Evolutionary conservation across 1,139 yeast genomes (phyloP).

Genomic region (Candida frijolesensis): DNA sequence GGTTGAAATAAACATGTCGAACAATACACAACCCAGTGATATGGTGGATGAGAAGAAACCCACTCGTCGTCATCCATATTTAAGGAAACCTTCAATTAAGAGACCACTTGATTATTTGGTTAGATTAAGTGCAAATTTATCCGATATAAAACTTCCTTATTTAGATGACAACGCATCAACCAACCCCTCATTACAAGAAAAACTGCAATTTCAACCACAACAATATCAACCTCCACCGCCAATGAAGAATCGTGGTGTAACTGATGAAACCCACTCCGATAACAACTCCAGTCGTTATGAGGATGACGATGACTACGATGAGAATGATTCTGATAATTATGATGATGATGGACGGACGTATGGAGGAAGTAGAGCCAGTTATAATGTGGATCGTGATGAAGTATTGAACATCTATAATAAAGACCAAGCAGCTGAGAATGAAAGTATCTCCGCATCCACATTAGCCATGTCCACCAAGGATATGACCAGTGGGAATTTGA

Average conservation of each 20-base stretch:
- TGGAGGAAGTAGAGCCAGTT: neutral
- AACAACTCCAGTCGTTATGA: neutral
- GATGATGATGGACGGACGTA: neutral
- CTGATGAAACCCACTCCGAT: neutral
- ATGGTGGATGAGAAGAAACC: neutral
- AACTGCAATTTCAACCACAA: neutral
- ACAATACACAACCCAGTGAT: neutral
- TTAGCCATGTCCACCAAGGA: slow-evolving; percentile 7
- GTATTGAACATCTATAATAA: neutral
- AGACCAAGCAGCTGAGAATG: slow-evolving; percentile 1
- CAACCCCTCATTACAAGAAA: neutral
- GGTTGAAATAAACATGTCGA: neutral
- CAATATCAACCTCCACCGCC: neutral
- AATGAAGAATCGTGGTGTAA: neutral
- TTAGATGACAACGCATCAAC: slow-evolving; percentile 1
- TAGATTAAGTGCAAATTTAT: slow-evolving; percentile 5
- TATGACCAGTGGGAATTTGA: neutral
- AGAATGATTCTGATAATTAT: neutral
- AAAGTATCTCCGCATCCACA: slow-evolving; percentile 4
- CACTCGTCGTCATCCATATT: slow-evolving; percentile 3
- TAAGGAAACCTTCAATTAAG: neutral
- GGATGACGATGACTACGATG: neutral
- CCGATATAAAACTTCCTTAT: slow-evolving; percentile 5
- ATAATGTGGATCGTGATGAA: neutral
- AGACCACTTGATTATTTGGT: slow-evolving; percentile 2